phyloP scores from a whole-genome alignment of 805 yeast species.

The Wickerhamiella azyma region DNA sequence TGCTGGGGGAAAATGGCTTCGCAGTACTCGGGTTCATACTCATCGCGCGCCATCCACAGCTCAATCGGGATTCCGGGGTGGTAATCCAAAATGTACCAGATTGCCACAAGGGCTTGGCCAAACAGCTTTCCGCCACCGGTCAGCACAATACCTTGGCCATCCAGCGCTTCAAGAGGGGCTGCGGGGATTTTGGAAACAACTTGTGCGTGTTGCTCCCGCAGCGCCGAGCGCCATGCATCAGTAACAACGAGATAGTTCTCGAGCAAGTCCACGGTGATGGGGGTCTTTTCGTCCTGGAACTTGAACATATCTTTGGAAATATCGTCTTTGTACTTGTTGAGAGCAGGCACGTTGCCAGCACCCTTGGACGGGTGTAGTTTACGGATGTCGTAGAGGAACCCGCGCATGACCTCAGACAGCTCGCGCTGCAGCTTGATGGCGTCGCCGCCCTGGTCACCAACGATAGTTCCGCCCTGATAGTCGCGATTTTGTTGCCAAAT shows the following conservation, averaged over 20 bases:
- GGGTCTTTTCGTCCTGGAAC: neutral
- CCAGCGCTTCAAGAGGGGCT: neutral
- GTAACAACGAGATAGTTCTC: conserved; percentile 1
- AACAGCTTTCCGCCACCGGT: conserved; percentile 75
- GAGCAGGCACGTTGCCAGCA: neutral
- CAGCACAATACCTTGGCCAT: conserved; percentile 43
- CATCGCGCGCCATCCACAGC: conserved; percentile 62
- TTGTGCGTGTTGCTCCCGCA: conserved; percentile 1
- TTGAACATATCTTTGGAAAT: neutral
- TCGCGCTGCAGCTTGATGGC: neutral
- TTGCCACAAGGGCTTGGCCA: conserved; percentile 53
- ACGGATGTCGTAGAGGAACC: neutral
- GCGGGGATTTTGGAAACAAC: conserved; percentile 1
- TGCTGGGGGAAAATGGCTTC: conserved; percentile 44
- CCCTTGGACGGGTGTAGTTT: conserved; percentile 3
- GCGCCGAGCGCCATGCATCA: neutral
- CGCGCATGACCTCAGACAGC: conserved; percentile 1
- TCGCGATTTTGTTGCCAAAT: neutral
- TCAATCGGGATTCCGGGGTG: conserved; percentile 66
- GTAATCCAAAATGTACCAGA: conserved; percentile 48
- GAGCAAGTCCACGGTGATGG: neutral
- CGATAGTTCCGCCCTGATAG: neutral
- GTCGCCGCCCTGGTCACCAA: neutral
- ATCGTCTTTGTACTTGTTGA: neutral
- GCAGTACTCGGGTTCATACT: conserved; percentile 62